phyloP scores from a whole-genome alignment of 2,329 filamentous ascomycete species.

The Alternaria dauci region DNA sequence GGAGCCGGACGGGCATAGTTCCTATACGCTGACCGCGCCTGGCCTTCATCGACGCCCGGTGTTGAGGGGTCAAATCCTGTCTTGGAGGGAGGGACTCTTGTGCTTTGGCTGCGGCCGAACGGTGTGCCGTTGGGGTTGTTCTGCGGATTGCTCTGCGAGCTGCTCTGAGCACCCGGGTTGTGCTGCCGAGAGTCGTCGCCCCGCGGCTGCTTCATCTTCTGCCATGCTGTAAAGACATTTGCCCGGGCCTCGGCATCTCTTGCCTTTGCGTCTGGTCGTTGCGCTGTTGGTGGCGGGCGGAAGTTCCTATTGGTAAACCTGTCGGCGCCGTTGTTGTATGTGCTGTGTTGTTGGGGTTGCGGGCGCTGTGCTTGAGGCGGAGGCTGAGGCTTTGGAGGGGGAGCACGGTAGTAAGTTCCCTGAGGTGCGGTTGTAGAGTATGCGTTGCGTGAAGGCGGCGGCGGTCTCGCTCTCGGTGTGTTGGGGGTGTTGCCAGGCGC shows the following conservation, averaged over 20 bases:
- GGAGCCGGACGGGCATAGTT: conserved; percentile 46
- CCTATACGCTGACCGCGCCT: conserved; percentile 62
- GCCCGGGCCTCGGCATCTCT: conserved; percentile 52
- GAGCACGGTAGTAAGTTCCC: conserved; percentile 44
- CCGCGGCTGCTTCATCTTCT: conserved; percentile 56
- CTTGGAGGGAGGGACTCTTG: conserved; percentile 60
- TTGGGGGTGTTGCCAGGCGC: conserved; percentile 52
- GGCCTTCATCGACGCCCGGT: conserved; percentile 67
- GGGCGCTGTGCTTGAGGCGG: conserved; percentile 35
- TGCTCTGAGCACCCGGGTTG: conserved; percentile 22
- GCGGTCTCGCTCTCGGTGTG: conserved; percentile 50
- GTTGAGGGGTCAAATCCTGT: conserved; percentile 67
- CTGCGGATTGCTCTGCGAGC: conserved; percentile 15
- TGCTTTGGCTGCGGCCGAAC: conserved; percentile 51
- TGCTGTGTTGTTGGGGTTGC: conserved; percentile 39
- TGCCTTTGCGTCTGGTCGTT: conserved; percentile 39
- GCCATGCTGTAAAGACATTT: conserved; percentile 59
- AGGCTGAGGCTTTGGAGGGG: conserved; percentile 39
- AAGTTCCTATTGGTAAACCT: conserved; percentile 56
- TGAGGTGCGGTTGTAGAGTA: conserved; percentile 50
- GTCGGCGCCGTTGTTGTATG: conserved; percentile 53
- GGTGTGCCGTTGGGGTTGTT: conserved; percentile 50
- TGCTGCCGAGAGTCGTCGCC: conserved; percentile 39
- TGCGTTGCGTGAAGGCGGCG: conserved; percentile 56
- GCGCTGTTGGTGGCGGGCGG: conserved; percentile 46